Evolutionary conservation across 257 asterid species (phyloP), one percentile per base, ranked within the genome.

Genomic region (Vinca minor): DNA sequence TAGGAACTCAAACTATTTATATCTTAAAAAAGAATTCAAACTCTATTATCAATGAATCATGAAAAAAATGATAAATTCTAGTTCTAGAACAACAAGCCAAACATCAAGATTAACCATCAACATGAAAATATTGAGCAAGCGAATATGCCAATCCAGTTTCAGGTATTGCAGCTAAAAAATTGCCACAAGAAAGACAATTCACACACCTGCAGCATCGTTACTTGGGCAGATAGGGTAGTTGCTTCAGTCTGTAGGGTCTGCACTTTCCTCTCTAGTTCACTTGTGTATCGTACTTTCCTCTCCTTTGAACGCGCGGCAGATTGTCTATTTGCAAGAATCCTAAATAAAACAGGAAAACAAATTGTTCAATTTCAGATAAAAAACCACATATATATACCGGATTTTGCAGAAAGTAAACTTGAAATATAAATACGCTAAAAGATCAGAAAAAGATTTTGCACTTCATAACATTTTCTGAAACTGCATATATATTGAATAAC

Each of bases 241-340:
- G 98, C 98, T 76, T 91, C 98, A 8, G 83, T 80, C 79, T 91
- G 96, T 58, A 91, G 79, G 29, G 96, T 91, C 67, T 91, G 98
- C 64, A 91, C 96, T 85, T 91, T 88, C 86, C 87, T 88, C 83
- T 91, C 96, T 70, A 92, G 78, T 77, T 92, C 98, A 31, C 78
- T 45, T 1, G 98, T 89, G 72, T 92, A 92, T 9, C 87, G 88
- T 23, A 81, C 73, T 61, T 92, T 88, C 68, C 98, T 80, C 81
- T 92, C 98, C 72, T 92, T 92, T 0, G 98, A 92, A 18, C 96
- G 86, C 11, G 98, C 95, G 5, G 98, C 98, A 61, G 98, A 92
- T 77, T 92, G 96, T 58, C 98, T 85, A 69, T 92, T 92, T 23
- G 98, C 96, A 44, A 92, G 91, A 73, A 89, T 86, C 82, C 96